Conservation (phyloP, 371 early-diverging fungal genomes). For the Zychaea mexicana region DNA sequence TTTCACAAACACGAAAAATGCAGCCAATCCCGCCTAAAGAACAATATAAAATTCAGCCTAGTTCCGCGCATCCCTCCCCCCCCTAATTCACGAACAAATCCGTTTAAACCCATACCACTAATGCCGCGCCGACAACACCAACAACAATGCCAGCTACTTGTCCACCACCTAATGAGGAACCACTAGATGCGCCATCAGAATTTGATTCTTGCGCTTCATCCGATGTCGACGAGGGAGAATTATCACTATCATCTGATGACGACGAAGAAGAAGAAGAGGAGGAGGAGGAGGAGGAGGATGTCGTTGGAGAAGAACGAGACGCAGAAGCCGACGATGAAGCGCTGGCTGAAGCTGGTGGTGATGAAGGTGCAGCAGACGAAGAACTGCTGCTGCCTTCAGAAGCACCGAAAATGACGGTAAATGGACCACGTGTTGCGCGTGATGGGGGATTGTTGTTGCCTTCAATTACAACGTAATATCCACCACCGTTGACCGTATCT, state of each 20-base stretch:
- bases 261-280: neutral
- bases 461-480: conserved; percentile 9
- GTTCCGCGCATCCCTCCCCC: no score
- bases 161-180: neutral
- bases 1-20: conserved; percentile 2
- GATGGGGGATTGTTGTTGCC: conserved; percentile 11
- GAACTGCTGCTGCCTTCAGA: neutral
- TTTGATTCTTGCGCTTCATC: neutral
- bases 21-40: conserved; percentile 7
- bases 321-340: neutral
- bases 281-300: no score
- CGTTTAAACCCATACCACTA: neutral
- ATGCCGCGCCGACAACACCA: conserved; percentile 7
- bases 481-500: neutral
- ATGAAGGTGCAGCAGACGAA: neutral
- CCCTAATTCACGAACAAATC: no score
- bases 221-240: conserved; percentile 6
- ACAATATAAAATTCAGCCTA: no score
- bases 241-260: neutral
- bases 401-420: conserved; percentile 3
- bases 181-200: no score
- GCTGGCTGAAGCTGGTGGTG: neutral
- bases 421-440: conserved; percentile 1
- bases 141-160: conserved; percentile 16
- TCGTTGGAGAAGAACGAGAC: no score